Base-by-base conservation (phyloP, 2,329 filamentous ascomycete species). In the Hortaea werneckii region DNA sequence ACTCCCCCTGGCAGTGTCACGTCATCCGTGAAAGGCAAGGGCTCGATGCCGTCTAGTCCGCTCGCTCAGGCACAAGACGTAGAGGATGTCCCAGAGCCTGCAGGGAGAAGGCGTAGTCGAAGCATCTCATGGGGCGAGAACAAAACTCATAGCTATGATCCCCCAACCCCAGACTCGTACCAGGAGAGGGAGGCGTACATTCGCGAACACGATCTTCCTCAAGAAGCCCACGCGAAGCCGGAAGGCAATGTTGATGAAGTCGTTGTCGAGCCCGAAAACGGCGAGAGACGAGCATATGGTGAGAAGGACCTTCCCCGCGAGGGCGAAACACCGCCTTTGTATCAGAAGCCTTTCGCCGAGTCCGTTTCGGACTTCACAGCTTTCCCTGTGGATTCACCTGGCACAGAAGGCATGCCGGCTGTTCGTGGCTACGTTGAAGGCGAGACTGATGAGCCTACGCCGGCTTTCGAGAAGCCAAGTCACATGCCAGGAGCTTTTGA, bases 401-500 rank as follows among this genome's bases (percentile, higher is more conserved):
- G 58, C 6, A 59, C 57, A 5, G 56, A 62, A 54, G 49, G 61
- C 53, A 44, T 54, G 42, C 57, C 58, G 47, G 60, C 59, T 20
- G 52, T 55, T 8, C 60, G 50, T 27, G 65, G 63, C 12, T 67
- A 67, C 50, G 60, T 70, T 11, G 62, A 59, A 56, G 69, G 73
- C 10, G 69, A 72, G 34, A 54, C 67, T 1, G 67, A 70, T 12
- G 80, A 81, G 3, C 75, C 79, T 3, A 80, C 82, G 54, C 76
- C 76, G 6, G 51, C 65, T 8, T 71, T 67, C 50, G 69, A 72
- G n/a, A 66, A 67, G 42, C 55, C 58, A 13, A 59, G 71, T 38
- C 72, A 77, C 46, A 77, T 83, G 62, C 80, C 82, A 26, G 83
- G 82, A 13, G 67, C 74, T 7, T 88, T 84, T 50, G 59, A 60